Base-by-base conservation (phyloP, 2,329 filamentous ascomycete genomes). In the Epichloe aotearoae region DNA sequence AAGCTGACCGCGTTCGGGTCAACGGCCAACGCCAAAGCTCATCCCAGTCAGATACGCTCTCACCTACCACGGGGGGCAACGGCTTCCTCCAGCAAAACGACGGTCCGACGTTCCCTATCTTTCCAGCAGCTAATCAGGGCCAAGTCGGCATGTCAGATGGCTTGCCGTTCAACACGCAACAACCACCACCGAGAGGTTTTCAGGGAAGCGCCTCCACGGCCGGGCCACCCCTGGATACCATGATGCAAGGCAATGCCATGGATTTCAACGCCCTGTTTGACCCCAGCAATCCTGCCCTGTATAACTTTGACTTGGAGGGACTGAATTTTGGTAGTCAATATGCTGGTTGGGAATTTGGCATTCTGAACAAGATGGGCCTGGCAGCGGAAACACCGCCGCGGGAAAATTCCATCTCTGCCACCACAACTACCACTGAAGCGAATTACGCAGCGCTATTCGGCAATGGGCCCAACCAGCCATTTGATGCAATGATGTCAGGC, bases 231-330 rank as follows among this genome's bases (percentile, higher is more conserved):
- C 68, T 73, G 47, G 68, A 69, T 19, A 69, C 73, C 58, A 69
- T 74, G n/a, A 75, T 73, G 58, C 73, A 70, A 58, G 67, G 69
- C 15, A 77, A 76, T 43, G 56, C 64, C 53, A 69, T 79, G 62
- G 69, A 69, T 49, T 80, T 82, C 58, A 74, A 74, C 39, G 70
- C 77, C 50, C 75, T 94, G 33, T 95, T 96, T 61, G 90, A 96
- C 59, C 88, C 88, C 0, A 93, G 87, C 62, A 93, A 97, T 63
- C 88, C 90, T 3, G 86, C 89, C 1, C 71, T 95, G 50, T 96
- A 94, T 76, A 96, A 96, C 64, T 95, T 97, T 66, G 90, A 97
- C 64, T 80, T 96, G 11, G 89, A 94, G 50, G 89, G 88, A 53
- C 78, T 96, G 64, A 69, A 70, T 51, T 98, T 97, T 66, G 90